A percentile compares a stretch with the other conserved stretches of the same genome.
phyloP scores from a whole-genome alignment of 768 basidiomycete genomes.

The Boletus vermiculosoides region DNA sequence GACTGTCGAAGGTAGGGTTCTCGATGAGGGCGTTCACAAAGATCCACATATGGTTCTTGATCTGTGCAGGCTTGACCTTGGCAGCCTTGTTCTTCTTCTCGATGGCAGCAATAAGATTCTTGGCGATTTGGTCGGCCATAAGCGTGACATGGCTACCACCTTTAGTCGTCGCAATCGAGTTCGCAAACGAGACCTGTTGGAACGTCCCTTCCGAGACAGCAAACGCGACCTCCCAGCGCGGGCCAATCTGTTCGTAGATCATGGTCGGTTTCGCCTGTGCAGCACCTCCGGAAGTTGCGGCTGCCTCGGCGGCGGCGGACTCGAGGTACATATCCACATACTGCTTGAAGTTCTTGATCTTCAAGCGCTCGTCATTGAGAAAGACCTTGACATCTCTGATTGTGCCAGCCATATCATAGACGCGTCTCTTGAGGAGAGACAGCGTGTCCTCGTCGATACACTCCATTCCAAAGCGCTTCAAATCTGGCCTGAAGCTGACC shows the following conservation, averaged over 20 bases:
- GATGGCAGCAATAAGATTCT: slow-evolving; percentile 76
- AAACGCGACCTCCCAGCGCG: slow-evolving; percentile 95
- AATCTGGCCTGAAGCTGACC: slow-evolving; percentile 91
- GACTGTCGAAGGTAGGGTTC: slow-evolving; percentile 98
- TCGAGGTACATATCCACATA: slow-evolving; percentile 93
- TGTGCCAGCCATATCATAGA: slow-evolving; percentile 97
- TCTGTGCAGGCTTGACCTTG: slow-evolving; percentile 88
- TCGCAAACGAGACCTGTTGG: slow-evolving; percentile 96
- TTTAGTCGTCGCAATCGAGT: slow-evolving; percentile 94
- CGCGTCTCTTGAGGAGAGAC: slow-evolving; percentile 86
- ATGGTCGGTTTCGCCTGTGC: slow-evolving; percentile 72
- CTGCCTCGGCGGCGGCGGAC: slow-evolving; percentile 68
- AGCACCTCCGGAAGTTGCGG: slow-evolving; percentile 74
- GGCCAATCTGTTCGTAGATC: slow-evolving; percentile 76
- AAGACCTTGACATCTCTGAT: slow-evolving; percentile 90
- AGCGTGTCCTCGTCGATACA: slow-evolving; percentile 88
- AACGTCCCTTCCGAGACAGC: slow-evolving; percentile 89
- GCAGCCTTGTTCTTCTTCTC: slow-evolving; percentile 98
- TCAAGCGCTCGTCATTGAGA: slow-evolving; percentile 87
- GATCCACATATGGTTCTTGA: slow-evolving; percentile 98
- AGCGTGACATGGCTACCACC: slow-evolving; percentile 91
- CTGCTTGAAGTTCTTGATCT: slow-evolving; percentile 94
- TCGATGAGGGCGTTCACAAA: slow-evolving; percentile 95
- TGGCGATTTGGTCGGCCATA: slow-evolving; percentile 87
- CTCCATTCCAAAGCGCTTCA: slow-evolving; percentile 90